These are phyloP conservation scores for Tephrocybe sp. DNA, from an alignment of 768 basidiomycete species.

Conservation along the genomic window DNA sequence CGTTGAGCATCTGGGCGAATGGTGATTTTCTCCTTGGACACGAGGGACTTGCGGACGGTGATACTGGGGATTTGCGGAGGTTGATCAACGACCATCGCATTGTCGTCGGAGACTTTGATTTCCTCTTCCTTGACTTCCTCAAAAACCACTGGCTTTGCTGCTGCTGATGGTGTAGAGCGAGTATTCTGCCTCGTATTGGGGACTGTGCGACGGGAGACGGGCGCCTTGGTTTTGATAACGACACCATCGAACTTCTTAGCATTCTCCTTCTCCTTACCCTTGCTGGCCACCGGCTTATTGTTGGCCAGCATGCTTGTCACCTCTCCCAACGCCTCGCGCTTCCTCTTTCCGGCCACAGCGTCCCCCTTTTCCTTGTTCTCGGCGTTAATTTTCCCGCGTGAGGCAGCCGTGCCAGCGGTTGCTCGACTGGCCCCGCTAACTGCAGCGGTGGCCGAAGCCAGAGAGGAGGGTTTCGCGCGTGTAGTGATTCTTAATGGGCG, in stretches of 20 bases:
- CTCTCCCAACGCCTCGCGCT: constrained; percentile 79
- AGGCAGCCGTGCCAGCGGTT: constrained; percentile 50
- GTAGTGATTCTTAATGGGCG: constrained; percentile 59
- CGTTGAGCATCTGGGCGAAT: constrained; percentile 22
- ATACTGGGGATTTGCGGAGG: constrained; percentile 41
- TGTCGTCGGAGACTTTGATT: constrained; percentile 37
- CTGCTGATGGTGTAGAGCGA: constrained; percentile 25
- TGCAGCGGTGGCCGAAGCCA: constrained; percentile 37
- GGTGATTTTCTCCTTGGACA: constrained; percentile 29
- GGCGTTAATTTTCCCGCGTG: constrained; percentile 48
- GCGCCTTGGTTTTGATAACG: constrained; percentile 52
- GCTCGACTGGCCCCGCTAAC: constrained; percentile 44
- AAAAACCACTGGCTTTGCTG: constrained; percentile 15
- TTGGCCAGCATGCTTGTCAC: constrained; percentile 47
- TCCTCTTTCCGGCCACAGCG: constrained; percentile 62
- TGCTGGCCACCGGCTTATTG: constrained; percentile 45
- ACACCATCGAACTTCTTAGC: constrained; percentile 63
- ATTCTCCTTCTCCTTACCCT: constrained; percentile 62
- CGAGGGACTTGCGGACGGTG: constrained; percentile 37
- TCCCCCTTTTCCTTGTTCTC: constrained; percentile 41
- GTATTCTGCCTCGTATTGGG: constrained; percentile 41
- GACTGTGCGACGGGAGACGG: constrained; percentile 50
- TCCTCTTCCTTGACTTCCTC: constrained; percentile 30
- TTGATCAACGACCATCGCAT: constrained; percentile 56
- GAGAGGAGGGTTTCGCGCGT: constrained; percentile 58